A percentile compares a stretch with the other conserved stretches of the same genome.
phyloP scores from a whole-genome alignment of 805 yeast species.

The Barnettozyma pratensis region DNA sequence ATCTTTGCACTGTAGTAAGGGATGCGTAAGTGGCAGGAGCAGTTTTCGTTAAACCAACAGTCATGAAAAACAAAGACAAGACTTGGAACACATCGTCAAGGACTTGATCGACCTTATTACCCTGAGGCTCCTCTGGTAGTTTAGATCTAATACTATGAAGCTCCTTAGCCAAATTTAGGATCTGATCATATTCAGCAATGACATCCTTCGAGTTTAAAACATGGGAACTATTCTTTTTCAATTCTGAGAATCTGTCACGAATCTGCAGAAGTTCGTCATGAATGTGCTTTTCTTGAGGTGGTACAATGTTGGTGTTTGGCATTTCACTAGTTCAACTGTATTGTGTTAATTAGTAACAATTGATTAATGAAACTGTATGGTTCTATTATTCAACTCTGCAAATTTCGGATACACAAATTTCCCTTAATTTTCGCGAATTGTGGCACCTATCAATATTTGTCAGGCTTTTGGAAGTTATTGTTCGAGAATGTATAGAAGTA shows the following conservation, averaged over 20 bases:
- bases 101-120: constrained; percentile 58
- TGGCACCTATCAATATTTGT: neutral
- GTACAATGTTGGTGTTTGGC: constrained; percentile 31
- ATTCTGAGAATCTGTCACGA: constrained; percentile 37
- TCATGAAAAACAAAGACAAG: constrained; percentile 77
- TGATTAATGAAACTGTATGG: neutral
- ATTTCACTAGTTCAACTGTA: constrained; percentile 5
- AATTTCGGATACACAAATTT: neutral
- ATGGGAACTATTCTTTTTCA: constrained; percentile 61
- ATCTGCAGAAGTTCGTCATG: constrained; percentile 37
- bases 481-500: neutral
- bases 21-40: constrained; percentile 96
- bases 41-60: constrained; percentile 84
- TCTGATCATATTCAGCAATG: constrained; percentile 51
- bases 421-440: neutral
- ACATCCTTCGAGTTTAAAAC: constrained; percentile 67
- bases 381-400: neutral
- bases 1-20: constrained; percentile 75
- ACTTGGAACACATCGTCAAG: constrained; percentile 89
- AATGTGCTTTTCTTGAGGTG: constrained; percentile 32
- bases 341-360: neutral
- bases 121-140: constrained; percentile 21
- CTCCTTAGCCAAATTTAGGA: constrained; percentile 48
- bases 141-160: constrained; percentile 43
- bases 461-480: neutral